Evolutionary conservation across 2,329 filamentous ascomycete species (phyloP).

Genomic region (Ophiognomonia clavigignenti-juglandacearum): DNA sequence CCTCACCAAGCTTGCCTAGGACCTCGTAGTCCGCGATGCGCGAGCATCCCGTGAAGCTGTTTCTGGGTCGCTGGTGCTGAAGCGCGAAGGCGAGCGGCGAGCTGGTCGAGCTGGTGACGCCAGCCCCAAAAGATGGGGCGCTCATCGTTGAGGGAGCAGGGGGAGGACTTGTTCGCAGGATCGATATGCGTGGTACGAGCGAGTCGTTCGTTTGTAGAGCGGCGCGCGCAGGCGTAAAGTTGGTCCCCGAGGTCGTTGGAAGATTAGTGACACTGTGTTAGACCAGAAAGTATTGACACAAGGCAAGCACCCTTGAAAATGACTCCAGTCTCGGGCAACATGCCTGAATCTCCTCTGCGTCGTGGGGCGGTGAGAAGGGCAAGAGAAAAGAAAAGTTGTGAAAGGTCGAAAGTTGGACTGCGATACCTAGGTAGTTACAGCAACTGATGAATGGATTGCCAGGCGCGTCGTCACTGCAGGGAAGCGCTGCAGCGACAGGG

Average conservation of each 20-base stretch:
- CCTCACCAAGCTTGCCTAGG: constrained; percentile 81
- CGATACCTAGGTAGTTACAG: too few species aligned
- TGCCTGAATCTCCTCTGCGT: neutral
- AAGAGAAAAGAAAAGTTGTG: neutral
- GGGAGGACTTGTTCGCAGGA: too few species aligned
- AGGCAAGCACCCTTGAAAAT: neutral
- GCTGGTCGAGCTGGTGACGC: constrained; percentile 33
- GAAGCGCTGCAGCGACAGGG: neutral
- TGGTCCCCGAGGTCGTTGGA: neutral
- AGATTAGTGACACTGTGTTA: neutral
- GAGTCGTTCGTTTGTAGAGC: too few species aligned
- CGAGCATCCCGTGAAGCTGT: constrained; percentile 78
- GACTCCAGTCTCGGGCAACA: neutral
- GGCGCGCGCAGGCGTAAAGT: too few species aligned
- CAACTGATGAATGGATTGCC: neutral
- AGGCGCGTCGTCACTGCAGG: neutral
- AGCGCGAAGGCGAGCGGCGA: constrained; percentile 54
- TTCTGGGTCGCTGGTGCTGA: constrained; percentile 49
- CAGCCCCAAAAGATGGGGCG: constrained; percentile 14
- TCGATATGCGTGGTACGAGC: too few species aligned
- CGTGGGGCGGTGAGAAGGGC: neutral
- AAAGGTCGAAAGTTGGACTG: neutral
- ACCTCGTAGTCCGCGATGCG: constrained; percentile 76
- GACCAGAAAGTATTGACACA: neutral
- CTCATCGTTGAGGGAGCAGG: constrained; percentile 19